Evolutionary conservation across 2,329 filamentous ascomycete species (phyloP), one percentile per base, ranked within the genome.

Genomic region (Cryphonectria parasitica): DNA sequence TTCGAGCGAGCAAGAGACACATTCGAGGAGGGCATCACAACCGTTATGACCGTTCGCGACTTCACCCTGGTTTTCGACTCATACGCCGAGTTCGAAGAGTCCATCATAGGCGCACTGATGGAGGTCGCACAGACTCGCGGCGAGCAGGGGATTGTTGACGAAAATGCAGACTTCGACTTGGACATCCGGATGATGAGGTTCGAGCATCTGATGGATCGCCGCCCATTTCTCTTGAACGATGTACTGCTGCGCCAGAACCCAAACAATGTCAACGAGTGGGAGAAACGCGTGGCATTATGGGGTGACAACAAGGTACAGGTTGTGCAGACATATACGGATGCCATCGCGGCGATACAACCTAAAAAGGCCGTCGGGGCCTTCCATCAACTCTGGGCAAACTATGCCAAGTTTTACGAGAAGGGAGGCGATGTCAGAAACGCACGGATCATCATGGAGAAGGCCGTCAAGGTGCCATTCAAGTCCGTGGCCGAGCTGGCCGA

Each of bases 161-260:
- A 95, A 74, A 90, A 94, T 73, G 92, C 94, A 15, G 96, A 99
- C 79, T 93, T 97, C 72, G 95, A 98, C 77, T 87, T 99, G 41
- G 97, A 99, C 79, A 94, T 98, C 75, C 90, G 95, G 66, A 97
- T 99, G 94, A 91, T 98, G 88, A 91, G 96, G 68, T 99, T 99
- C 77, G 96, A 99, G 81, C 95, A 98, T 77, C 86, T 99, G 68
- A 98, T 99, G 95, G 95, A 99, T 80, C 90, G 96, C 67, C 88
- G 96, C 68, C 95, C 96, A 4, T 99, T 99, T 83, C 86, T 99
- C 63, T 88, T 99, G 64, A 99, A 99, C 80, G 96, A 99, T 79
- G 96, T 99, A 25, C 85, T 98, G 19, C 84, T 99, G 63, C 90
- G 97, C 61, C 96, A 99, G 79, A 99, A 99, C 77, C 95, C 96